Base-by-base conservation (phyloP, 2,329 filamentous ascomycete species). In the Canariomyces notabilis region DNA sequence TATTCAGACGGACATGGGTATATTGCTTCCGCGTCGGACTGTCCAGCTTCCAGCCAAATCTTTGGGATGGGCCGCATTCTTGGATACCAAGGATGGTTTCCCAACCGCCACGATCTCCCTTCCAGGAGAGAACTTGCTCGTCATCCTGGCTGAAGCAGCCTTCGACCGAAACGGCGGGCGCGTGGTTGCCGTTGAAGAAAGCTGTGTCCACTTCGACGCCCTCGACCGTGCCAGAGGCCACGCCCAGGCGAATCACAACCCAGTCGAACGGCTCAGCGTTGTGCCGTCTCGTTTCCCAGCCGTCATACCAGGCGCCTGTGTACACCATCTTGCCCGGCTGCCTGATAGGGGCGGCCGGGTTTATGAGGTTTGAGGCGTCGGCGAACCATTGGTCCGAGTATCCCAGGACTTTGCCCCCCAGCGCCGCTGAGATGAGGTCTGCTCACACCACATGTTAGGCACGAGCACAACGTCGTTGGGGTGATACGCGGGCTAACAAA, bases 141-240 rank as follows among this genome's bases (percentile, higher is more conserved):
- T 86, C 82, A 55, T 79, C 71, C 18, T 72, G 70, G 54, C 72
- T 78, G 67, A 88, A 89, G 63, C 80, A 81, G 37, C 85, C 87
- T 63, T 91, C 82, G 15, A 93, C 83, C 0, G 82, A 87, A 59
- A 90, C 80, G 54, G 82, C 83, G 1, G 87, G 87, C 6, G 87
- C 87, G 61, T 91, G 83, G 68, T 91, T 91, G 50, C 87, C 87
- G 49, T 77, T 82, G 74, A 91, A 93, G 70, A 83, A 87, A 40
- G 85, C 80, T 2, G 87, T 91, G 67, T 91, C 86, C 53, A 91
- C 75, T 67, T 91, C 87, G 38, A 90, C 71, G 14, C 87, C 87
- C 49, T 79, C 75, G 21, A 91, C 77, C 14, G 74, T 83, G 37
- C 86, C 87, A 2, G 82, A 87, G 8, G 84, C 77, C 31, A 85